Percentiles rank a stretch among this genome's conserved stretches.
Evolutionary conservation across 1,284 basidiomycete species (phyloP).

Genomic region (Apiotrichum sp.): DNA sequence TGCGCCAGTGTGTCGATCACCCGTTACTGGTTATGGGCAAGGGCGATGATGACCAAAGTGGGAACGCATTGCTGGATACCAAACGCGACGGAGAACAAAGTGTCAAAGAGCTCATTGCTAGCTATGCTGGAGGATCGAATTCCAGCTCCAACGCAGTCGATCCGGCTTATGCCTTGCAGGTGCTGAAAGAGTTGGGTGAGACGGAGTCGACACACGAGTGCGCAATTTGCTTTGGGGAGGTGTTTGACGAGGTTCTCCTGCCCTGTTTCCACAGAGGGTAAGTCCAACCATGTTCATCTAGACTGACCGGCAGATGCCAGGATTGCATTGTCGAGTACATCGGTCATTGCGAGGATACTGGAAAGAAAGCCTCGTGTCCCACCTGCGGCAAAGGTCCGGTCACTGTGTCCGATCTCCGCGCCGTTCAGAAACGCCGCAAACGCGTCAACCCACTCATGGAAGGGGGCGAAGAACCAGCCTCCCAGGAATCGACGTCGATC

Average conservation of each 20-base stretch:
- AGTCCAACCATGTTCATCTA: slow-evolving; percentile 23
- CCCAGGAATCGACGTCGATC: slow-evolving; percentile 25
- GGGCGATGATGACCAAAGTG: slow-evolving; percentile 51
- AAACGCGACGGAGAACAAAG: slow-evolving; percentile 49
- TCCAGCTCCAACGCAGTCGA: slow-evolving; percentile 35
- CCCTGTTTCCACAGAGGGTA: slow-evolving; percentile 77
- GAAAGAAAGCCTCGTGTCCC: slow-evolving; percentile 42
- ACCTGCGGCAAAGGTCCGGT: slow-evolving; percentile 42
- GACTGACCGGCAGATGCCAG: slow-evolving; percentile 40
- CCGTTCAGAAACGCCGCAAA: slow-evolving; percentile 41
- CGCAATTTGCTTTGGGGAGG: slow-evolving; percentile 60
- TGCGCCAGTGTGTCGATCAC: slow-evolving; percentile 80
- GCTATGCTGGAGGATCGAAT: slow-evolving; percentile 53
- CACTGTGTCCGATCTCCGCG: slow-evolving; percentile 29
- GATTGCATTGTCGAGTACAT: slow-evolving; percentile 46
- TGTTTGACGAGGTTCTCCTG: slow-evolving; percentile 57
- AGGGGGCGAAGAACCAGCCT: slow-evolving; percentile 12
- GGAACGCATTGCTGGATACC: slow-evolving; percentile 45
- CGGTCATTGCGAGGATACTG: slow-evolving; percentile 42
- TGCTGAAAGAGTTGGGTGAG: slow-evolving; percentile 56
- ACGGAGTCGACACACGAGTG: slow-evolving; percentile 57
- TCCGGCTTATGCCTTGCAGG: slow-evolving; percentile 57
- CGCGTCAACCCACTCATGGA: slow-evolving; percentile 32
- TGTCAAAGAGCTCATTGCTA: slow-evolving; percentile 59
- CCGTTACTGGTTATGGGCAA: slow-evolving; percentile 62